Evolutionary conservation across 805 yeast genomes (phyloP).

Genomic region (Saccharomycopsis sp.): DNA sequence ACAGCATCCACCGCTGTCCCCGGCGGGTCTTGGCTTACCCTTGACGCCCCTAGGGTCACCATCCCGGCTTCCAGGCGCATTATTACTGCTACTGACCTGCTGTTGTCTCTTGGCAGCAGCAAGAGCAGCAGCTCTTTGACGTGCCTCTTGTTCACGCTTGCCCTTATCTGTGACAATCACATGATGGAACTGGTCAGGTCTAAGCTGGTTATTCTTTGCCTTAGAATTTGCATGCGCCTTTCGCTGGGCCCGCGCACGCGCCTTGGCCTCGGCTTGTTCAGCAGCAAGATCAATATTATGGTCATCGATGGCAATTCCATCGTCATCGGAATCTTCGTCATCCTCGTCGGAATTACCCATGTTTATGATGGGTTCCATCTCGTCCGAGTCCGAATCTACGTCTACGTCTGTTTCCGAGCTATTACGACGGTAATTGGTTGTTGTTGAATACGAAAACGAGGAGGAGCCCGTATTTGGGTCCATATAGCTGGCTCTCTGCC

Average conservation of each 20-base stretch:
- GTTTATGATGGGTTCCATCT: not conserved
- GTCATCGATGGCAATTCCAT: not conserved
- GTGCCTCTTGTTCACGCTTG: constrained; percentile 8
- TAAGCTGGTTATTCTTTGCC: not conserved
- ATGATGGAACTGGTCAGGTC: constrained; percentile 11
- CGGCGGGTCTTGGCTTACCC: not conserved
- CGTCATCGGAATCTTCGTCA: constrained; percentile 8
- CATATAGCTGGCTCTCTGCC: constrained; percentile 7
- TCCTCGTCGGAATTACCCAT: constrained; percentile 4
- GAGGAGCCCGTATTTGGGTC: constrained; percentile 9
- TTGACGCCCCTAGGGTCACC: not conserved
- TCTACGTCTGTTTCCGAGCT: constrained; percentile 7
- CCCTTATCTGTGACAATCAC: constrained; percentile 16
- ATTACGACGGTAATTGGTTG: constrained; percentile 9
- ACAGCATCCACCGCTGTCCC: constrained; percentile 6
- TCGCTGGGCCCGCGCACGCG: not conserved
- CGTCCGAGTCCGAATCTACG: constrained; percentile 7
- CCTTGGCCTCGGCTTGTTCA: not conserved
- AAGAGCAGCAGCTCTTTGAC: constrained; percentile 3
- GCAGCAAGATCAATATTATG: not conserved
- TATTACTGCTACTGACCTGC: constrained; percentile 14
- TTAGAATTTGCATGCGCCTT: not conserved
- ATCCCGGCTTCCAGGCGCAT: not conserved
- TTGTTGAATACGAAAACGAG: constrained; percentile 1
- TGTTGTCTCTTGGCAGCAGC: constrained; percentile 13